A percentile compares a stretch with the other conserved stretches of the same genome.
Evolutionary conservation across 441 rosid genomes (phyloP).

Genomic region (Gossypium trilobum): DNA sequence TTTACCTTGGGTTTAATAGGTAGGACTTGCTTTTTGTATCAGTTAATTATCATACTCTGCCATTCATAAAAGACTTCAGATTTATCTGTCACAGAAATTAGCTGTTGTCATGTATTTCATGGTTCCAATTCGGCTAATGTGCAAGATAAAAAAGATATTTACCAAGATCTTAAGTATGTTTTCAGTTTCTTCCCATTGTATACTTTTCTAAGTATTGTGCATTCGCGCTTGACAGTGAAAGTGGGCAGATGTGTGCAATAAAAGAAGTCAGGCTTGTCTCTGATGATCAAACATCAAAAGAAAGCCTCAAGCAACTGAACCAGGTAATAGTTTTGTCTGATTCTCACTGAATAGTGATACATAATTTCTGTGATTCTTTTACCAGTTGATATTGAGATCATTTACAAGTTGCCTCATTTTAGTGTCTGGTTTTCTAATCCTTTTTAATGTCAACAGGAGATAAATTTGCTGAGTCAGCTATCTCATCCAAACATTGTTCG

Average conservation of each 20-base stretch:
- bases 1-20: constrained; percentile 90
- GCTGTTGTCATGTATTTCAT: not conserved
- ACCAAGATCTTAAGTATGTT: not conserved
- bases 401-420: not conserved
- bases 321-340: constrained; percentile 44
- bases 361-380: not conserved
- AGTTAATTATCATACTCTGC: not conserved
- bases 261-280: constrained; percentile 81
- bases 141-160: too few species aligned
- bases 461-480: constrained; percentile 74
- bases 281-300: constrained; percentile 74
- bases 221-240: constrained; percentile 42
- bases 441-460: constrained; percentile 53
- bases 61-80: not conserved
- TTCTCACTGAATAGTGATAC: constrained; percentile 7
- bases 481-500: constrained; percentile 79
- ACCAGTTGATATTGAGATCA: not conserved
- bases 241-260: constrained; percentile 92
- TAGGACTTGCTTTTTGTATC: constrained; percentile 17
- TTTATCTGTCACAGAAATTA: not conserved
- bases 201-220: constrained; percentile 15
- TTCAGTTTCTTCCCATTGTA: not conserved
- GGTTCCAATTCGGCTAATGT: not conserved
- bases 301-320: constrained; percentile 80
- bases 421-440: constrained; percentile 12